Evolutionary conservation across 805 yeast genomes (phyloP).

Genomic region (Zygoascus biomembranicola): DNA sequence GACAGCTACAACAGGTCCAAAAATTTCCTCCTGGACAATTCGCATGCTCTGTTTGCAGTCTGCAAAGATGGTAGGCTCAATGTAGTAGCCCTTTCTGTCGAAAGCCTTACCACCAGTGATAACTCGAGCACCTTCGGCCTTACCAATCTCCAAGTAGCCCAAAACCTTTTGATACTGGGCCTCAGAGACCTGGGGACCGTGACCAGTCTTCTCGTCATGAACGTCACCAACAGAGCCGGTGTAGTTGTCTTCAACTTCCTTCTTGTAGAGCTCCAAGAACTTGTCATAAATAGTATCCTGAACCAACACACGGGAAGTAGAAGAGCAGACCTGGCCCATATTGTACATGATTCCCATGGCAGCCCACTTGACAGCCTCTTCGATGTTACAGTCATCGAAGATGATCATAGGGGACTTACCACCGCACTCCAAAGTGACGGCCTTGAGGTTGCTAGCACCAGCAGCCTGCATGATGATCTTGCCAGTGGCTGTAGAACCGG

Average conservation of each 20-base stretch:
- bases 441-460: constrained; percentile 63
- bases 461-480: constrained; percentile 69
- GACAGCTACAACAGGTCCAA: constrained; percentile 76
- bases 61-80: constrained; percentile 69
- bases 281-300: constrained; percentile 78
- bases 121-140: constrained; percentile 73
- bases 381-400: constrained; percentile 65
- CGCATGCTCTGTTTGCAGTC: constrained; percentile 59
- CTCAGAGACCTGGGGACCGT: constrained; percentile 86
- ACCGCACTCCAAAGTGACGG: constrained; percentile 88
- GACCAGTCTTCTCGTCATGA: constrained; percentile 62
- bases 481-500: constrained; percentile 91
- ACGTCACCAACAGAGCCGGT: constrained; percentile 67
- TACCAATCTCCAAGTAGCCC: constrained; percentile 66
- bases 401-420: constrained; percentile 92
- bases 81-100: constrained; percentile 49
- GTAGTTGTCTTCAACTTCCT: constrained; percentile 36
- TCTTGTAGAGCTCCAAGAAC: constrained; percentile 46
- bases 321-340: constrained; percentile 94
- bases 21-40: constrained; percentile 72
- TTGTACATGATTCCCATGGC: constrained; percentile 79
- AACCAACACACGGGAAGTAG: constrained; percentile 85
- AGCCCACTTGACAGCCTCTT: constrained; percentile 64
- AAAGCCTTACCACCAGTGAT: constrained; percentile 66
- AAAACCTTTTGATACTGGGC: constrained; percentile 69